A percentile compares a stretch with the other conserved stretches of the same genome.
These are phyloP conservation scores for Quercus agrifolia DNA, from an alignment of 306 rosid species.

Conservation along the genomic window DNA sequence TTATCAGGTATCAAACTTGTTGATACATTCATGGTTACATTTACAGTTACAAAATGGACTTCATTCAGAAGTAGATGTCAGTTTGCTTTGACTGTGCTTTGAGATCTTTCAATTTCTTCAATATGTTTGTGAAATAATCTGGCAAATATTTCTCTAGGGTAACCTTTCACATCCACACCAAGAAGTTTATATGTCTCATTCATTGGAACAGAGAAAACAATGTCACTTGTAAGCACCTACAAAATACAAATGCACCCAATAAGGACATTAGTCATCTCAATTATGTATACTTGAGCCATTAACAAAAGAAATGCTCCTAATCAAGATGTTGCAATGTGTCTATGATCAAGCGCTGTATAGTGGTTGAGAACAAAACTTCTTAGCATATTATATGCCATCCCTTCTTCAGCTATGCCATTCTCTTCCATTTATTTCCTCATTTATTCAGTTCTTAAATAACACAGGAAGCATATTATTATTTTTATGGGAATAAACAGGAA, in stretches of 20 bases:
- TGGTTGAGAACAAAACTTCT: no score
- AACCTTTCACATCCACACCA: constrained; percentile 80
- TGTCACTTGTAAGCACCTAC: constrained; percentile 88
- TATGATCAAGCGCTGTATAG: neutral
- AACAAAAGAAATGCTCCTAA: neutral
- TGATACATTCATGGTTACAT: constrained; percentile 31
- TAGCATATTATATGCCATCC: no score
- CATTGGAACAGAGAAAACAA: constrained; percentile 85
- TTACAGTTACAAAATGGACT: constrained; percentile 33
- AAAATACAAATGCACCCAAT: constrained; percentile 2
- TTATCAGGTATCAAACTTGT: constrained; percentile 1
- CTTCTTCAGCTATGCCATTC: no score
- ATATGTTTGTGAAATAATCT: constrained; percentile 90
- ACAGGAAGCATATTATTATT: no score
- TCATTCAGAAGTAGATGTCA: constrained; percentile 67
- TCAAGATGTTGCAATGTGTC: neutral
- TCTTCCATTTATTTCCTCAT: no score
- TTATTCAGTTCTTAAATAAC: no score
- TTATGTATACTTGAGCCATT: neutral
- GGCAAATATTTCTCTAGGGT: constrained; percentile 86
- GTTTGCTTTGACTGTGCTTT: constrained; percentile 96
- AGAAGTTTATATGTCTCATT: constrained; percentile 71
- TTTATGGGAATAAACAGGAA: no score
- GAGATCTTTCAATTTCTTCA: constrained; percentile 95
- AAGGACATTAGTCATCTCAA: constrained; percentile 11